Base-by-base conservation (phyloP, 2,329 filamentous ascomycete genomes). In the Diaporthe sp. region DNA sequence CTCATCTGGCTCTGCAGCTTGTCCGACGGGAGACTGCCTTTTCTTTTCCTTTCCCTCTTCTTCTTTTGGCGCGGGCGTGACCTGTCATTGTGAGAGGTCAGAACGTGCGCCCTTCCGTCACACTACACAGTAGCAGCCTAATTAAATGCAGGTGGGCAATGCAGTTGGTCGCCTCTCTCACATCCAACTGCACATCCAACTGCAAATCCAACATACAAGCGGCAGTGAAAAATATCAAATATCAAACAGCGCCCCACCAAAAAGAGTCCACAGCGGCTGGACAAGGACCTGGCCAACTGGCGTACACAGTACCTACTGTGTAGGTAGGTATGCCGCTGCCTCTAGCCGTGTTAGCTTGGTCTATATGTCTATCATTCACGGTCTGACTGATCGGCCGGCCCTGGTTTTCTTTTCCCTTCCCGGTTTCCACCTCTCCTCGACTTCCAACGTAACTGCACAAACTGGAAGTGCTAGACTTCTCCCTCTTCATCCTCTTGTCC, bases 351-450 rank as follows among this genome's bases (percentile, higher is more conserved):
- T 44, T 42, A 44, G 58, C 37, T 27, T 44, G 25, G 42, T 50
- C 39, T 22, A 68, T 66, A 39, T 68, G 44, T 53, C 63, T 53
- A 68, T 68, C 63, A 68, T 37, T 68, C 63, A 68, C 63, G 22
- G n/a, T 53, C 47, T 68, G 63, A 68, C 44, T 68, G 63, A 68
- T 68, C 63, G 35, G 47, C 63, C 63, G 63, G 63, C 15, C 30
- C 63, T 68, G 32, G 32, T 50, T 27, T 39, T 30, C n/a, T 39
- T 13, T 39, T 53, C 7, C n/a, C 22, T 39, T 39, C 63, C 63
- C 47, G 32, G 47, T 68, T 68, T 39, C 63, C 63, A 68, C 32
- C 63, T 27, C 44, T 19, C 42, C 19, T 13, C 44, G 8, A n/a
- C 44, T 37, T 19, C 32, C 44, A 50, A 66, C 63, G 35, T 35